Evolutionary conservation across 257 asterid genomes (phyloP).

Genomic region (Striga asiatica): DNA sequence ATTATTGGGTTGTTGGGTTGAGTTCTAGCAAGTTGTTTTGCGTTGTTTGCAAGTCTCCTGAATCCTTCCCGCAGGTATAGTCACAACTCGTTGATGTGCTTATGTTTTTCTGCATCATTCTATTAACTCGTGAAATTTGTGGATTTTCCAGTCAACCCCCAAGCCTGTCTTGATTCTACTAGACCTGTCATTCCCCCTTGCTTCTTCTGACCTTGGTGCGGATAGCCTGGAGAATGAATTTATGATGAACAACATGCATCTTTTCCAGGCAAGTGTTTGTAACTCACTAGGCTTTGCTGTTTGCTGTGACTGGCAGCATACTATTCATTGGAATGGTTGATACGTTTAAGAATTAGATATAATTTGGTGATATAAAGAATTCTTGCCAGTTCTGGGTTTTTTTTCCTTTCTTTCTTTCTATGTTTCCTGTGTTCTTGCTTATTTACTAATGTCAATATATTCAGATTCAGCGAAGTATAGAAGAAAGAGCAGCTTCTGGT

Average conservation of each 20-base stretch:
- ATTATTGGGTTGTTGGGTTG: slow-evolving; percentile 81
- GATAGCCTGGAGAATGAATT: slow-evolving; percentile 90
- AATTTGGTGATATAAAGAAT: not conserved
- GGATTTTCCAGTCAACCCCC: slow-evolving; percentile 55
- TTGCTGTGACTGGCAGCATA: slow-evolving; percentile 1
- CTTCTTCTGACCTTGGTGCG: slow-evolving; percentile 93
- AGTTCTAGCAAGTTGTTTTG: slow-evolving; percentile 71
- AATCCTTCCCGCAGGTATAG: slow-evolving; percentile 74
- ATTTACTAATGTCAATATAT: slow-evolving; percentile 1
- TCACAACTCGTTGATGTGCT: slow-evolving; percentile 8
- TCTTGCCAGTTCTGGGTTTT: not conserved
- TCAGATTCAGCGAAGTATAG: slow-evolving; percentile 68
- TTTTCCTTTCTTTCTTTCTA: not conserved
- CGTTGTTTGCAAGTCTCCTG: slow-evolving; percentile 82
- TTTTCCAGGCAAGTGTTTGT: slow-evolving; percentile 38
- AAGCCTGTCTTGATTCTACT: slow-evolving; percentile 78
- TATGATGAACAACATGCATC: slow-evolving; percentile 66
- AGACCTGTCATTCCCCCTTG: slow-evolving; percentile 87
- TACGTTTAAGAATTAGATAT: not conserved
- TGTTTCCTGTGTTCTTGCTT: slow-evolving; percentile 16
- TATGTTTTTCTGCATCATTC: slow-evolving; percentile 3
- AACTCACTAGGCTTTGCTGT: not conserved
- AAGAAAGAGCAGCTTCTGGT: slow-evolving; percentile 56
- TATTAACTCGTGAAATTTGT: slow-evolving; percentile 6
- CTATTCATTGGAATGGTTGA: not conserved